phyloP scores from a whole-genome alignment of 2,329 filamentous ascomycete genomes.

The Colletotrichum gigasporum region DNA sequence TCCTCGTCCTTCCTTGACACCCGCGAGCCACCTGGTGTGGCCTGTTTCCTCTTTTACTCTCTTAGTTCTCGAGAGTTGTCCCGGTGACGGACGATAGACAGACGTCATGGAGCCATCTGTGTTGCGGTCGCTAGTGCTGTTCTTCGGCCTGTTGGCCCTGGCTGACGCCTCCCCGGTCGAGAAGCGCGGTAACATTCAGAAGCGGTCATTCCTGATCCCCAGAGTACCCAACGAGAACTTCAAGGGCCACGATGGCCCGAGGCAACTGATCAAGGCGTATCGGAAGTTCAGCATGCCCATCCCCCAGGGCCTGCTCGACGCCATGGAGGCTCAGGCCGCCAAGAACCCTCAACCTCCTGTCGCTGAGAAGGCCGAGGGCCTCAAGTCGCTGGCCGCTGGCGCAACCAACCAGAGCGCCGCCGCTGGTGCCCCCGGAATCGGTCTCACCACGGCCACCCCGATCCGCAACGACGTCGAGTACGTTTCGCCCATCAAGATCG shows the following conservation, averaged over 20 bases:
- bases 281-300: slow-evolving; percentile 71
- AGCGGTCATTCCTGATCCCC: slow-evolving; percentile 67
- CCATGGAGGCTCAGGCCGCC: slow-evolving; percentile 30
- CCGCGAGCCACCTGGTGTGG: slow-evolving; percentile 30
- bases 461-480: slow-evolving; percentile 75
- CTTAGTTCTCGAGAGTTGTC: background rate
- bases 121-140: slow-evolving; percentile 26
- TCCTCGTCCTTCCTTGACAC: slow-evolving; percentile 19
- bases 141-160: slow-evolving; percentile 34
- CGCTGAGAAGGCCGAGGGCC: slow-evolving; percentile 38
- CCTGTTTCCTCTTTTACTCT: slow-evolving; percentile 1
- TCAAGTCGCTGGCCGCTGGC: slow-evolving; percentile 16
- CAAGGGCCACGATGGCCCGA: slow-evolving; percentile 63
- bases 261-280: slow-evolving; percentile 72
- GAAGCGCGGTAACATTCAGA: slow-evolving; percentile 46
- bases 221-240: slow-evolving; percentile 65
- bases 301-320: slow-evolving; percentile 51
- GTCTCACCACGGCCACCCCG: slow-evolving; percentile 71
- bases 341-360: slow-evolving; percentile 4
- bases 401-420: slow-evolving; percentile 21
- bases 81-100: slow-evolving; percentile 21
- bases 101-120: slow-evolving; percentile 24
- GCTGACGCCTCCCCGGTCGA: slow-evolving; percentile 35
- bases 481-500: slow-evolving; percentile 74
- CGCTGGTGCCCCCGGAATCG: slow-evolving; percentile 44